Base-by-base conservation (phyloP, 139 green algal species). In the Nannochloris sp. region DNA sequence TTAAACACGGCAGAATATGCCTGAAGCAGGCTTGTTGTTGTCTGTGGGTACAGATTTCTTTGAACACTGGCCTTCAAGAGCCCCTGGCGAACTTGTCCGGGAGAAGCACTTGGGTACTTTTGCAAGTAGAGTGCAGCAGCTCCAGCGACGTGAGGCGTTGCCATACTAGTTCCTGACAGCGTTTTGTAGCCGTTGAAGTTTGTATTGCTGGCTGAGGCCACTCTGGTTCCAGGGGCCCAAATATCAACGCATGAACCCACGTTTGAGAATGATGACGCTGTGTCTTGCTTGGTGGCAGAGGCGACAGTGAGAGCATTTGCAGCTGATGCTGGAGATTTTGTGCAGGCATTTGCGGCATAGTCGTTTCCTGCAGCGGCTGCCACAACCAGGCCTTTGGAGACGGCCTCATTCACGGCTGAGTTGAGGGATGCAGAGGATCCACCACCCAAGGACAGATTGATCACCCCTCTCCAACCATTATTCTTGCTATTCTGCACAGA, bases 191-290 rank as follows among this genome's bases (percentile, higher is more conserved):
- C 44, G 3, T 34, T 36, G 23, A 62, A 44, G 19, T 3, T 19
- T 14, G 15, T 19, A 44, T 10, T 67, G 4, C 46, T 46, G 3
- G 61, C 69, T 11, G 51, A 62, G 8, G 57, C 34, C 15, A 79
- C 48, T 3, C 58, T 15, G 34, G 51, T 25, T 4, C 84, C 84
- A 2, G 83, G 84, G 0, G 76, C 84, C 50, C 85, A 81, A 10
- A 86, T 70, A 60, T 76, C 76, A n/a, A 91, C 51, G 58, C 84
- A 91, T 16, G 61, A 49, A n/a, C 84, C 84, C 18, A 85, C 50
- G 62, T 90, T 88, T 57, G 70, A 83, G 57, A 82, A 88, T 56
- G 62, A 69, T 4, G 76, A 63, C 23, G 85, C 66, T 21, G 24
- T 25, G 56, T 81, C 65, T 48, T 71, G 3, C 21, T 49, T 40